Base-by-base conservation (phyloP, 73 alveolate species). In the Symbiodinium natans region DNA sequence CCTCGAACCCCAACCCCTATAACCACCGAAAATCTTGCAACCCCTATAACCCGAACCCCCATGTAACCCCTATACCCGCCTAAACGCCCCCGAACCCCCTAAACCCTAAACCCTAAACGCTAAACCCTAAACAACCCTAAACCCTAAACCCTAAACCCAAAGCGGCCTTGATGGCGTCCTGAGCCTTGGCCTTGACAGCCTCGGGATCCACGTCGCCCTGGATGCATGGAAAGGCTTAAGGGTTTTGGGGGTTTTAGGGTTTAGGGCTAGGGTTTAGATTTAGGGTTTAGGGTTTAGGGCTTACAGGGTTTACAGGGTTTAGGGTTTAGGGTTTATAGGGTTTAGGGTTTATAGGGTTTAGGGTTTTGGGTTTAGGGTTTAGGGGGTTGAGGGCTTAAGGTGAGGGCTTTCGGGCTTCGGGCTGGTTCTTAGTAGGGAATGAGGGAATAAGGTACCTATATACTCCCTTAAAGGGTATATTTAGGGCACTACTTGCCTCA, bases 141-240 rank as follows among this genome's bases (percentile, higher is more conserved):
- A 56, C 74, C 74, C 74, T 8, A 56, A 56, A 56, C 33, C 25
- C 15, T 13, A 56, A 21, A 56, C 33, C 74, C 31, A 9, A 19
- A 56, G 59, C 59, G 0, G 85, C 97, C 97, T 90, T 90, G 41
- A 90, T 41, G 54, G 77, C 80, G 33, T 90, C 97, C 40, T 68
- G 34, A 0, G 97, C 97, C 56, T 90, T 90, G 74, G 97, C 97
- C 52, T 90, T 90, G 82, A 90, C 97, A 23, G 77, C 97, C 41
- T 90, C 97, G 27, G 97, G 97, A 23, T 90, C 97, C 31, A 41
- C 97, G 21, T 33, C 54, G 39, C 89, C 97, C 97, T 90, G 48
- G 74, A 63, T 63, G 13, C 25, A 1, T 46, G 1, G 38, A 2
- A 1, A 11, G 77, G 77, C 77, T 7, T 56, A 56, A n/a, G 74